phyloP scores from a whole-genome alignment of 176 grass and related monocot species.

The Rhynchospora breviuscula region DNA sequence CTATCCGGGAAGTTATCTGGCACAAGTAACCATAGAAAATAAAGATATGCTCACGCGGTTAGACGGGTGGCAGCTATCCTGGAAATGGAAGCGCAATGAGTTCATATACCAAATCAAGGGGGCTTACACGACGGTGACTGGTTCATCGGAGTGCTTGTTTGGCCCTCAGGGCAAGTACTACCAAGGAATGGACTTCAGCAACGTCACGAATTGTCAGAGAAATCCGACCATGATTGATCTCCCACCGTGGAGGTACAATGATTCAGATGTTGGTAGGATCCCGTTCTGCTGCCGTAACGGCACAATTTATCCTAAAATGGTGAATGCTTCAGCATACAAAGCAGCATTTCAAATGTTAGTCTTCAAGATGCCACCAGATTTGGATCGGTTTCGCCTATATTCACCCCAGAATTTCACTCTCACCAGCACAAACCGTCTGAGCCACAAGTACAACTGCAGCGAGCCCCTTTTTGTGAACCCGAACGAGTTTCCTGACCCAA shows the following conservation, averaged over 20 bases:
- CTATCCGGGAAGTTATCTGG: conserved; percentile 42
- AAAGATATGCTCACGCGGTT: conserved; percentile 44
- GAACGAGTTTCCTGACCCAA: conserved; percentile 41
- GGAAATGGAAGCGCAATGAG: conserved; percentile 58
- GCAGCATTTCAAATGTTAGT: conserved; percentile 91
- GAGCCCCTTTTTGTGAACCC: conserved; percentile 44
- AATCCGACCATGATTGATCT: conserved; percentile 42
- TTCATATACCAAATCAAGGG: conserved; percentile 55
- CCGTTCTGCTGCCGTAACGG: conserved; percentile 71
- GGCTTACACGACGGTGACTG: conserved; percentile 41
- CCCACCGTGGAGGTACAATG: conserved; percentile 38
- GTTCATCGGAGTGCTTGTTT: conserved; percentile 38
- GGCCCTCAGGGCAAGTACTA: conserved; percentile 46
- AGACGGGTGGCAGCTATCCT: conserved; percentile 59
- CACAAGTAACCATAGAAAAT: conserved; percentile 63
- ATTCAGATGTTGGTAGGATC: conserved; percentile 35
- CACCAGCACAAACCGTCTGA: conserved; percentile 32
- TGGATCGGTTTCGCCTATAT: conserved; percentile 39
- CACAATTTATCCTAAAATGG: conserved; percentile 56
- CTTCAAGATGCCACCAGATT: conserved; percentile 85
- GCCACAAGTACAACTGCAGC: conserved; percentile 48
- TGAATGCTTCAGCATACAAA: conserved; percentile 41
- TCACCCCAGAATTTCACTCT: conserved; percentile 47
- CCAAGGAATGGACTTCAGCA: conserved; percentile 55
- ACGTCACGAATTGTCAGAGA: conserved; percentile 53